phyloP scores from a whole-genome alignment of 495 filamentous ascomycete genomes.

The Hypomontagnella monticulosa region DNA sequence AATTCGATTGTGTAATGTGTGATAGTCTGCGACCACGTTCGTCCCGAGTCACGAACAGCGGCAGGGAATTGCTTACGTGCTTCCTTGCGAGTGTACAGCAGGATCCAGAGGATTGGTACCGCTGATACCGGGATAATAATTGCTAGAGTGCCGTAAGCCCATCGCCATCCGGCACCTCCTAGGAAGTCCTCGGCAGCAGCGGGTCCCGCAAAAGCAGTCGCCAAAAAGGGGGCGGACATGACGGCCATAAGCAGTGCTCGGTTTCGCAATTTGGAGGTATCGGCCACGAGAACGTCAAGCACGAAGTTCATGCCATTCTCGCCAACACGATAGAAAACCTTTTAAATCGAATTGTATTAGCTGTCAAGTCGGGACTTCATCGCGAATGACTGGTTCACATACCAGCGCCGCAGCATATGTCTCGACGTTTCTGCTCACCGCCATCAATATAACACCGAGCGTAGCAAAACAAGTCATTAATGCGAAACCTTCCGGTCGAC shows the following conservation, averaged over 20 bases:
- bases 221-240: constrained; percentile 66
- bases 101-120: constrained; percentile 8
- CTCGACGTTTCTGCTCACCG: constrained; percentile 49
- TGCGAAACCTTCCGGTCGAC: constrained; percentile 50
- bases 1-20: constrained; percentile 68
- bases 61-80: constrained; percentile 9
- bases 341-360: not conserved
- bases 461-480: constrained; percentile 44
- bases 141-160: constrained; percentile 65
- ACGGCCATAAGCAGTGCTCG: constrained; percentile 67
- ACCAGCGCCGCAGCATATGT: constrained; percentile 54
- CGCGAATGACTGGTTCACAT: constrained; percentile 28
- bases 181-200: constrained; percentile 52
- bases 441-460: constrained; percentile 54
- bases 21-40: constrained; percentile 58
- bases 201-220: constrained; percentile 61
- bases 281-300: constrained; percentile 67
- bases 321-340: constrained; percentile 46
- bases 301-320: constrained; percentile 60
- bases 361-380: constrained; percentile 16
- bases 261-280: constrained; percentile 66
- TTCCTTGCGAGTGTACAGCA: constrained; percentile 10
- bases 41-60: constrained; percentile 47
- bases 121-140: constrained; percentile 59
- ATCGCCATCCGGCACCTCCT: constrained; percentile 60